A percentile compares a stretch with the other conserved stretches of the same genome.
These are phyloP conservation scores for Cyclotella atomus DNA, from an alignment of 108 stramenopile genomes.

Conservation along the genomic window DNA sequence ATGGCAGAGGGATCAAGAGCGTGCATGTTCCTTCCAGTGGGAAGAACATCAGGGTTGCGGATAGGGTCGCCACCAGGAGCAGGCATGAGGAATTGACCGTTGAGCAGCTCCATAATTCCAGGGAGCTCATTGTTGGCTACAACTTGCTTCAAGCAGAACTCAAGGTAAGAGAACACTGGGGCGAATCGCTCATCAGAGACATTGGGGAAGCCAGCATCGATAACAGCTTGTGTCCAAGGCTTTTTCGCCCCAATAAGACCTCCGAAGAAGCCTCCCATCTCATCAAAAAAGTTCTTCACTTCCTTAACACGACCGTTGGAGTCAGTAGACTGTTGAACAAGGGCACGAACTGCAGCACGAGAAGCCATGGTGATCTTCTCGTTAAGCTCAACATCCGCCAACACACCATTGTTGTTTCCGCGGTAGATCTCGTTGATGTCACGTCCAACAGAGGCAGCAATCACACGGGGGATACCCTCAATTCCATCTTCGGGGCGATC, in stretches of 20 bases:
- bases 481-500: slow-evolving; percentile 94
- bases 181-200: slow-evolving; percentile 82
- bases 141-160: slow-evolving; percentile 97
- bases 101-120: slow-evolving; percentile 91
- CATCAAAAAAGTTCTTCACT: slow-evolving; percentile 89
- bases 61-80: slow-evolving; percentile 98
- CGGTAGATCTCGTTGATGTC: slow-evolving; percentile 96
- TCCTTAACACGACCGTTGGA: slow-evolving; percentile 93
- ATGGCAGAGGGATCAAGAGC: slow-evolving; percentile 96
- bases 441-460: slow-evolving; percentile 91
- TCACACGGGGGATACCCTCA: slow-evolving; percentile 92
- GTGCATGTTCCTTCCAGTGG: slow-evolving; percentile 97
- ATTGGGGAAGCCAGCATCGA: slow-evolving; percentile 85
- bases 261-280: slow-evolving; percentile 74
- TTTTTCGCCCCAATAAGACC: slow-evolving; percentile 75
- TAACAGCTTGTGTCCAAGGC: slow-evolving; percentile 91
- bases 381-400: slow-evolving; percentile 90
- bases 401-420: slow-evolving; percentile 89
- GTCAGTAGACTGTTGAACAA: slow-evolving; percentile 91
- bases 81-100: slow-evolving; percentile 94
- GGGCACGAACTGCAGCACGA: slow-evolving; percentile 90
- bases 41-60: slow-evolving; percentile 96
- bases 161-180: slow-evolving; percentile 89
- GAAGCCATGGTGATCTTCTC: slow-evolving; percentile 80
- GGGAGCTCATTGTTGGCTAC: slow-evolving; percentile 97